Conservation (phyloP, 805 yeast genomes). For the Phaffomyces opuntiae region DNA sequence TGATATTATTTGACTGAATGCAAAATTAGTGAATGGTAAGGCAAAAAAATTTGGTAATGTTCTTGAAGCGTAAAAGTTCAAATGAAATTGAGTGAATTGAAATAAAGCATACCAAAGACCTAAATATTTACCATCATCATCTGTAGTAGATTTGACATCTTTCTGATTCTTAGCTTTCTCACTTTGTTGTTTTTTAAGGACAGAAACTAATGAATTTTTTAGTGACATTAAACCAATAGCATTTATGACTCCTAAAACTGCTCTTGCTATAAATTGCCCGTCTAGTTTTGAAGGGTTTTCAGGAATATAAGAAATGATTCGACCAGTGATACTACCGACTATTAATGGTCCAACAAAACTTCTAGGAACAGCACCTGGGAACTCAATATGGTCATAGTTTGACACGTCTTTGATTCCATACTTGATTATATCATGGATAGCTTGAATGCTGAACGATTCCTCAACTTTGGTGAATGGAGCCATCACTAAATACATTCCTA, state of each 20-base stretch:
- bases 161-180: conserved; percentile 8
- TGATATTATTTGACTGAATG: conserved; percentile 41
- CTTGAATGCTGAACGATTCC: conserved; percentile 88
- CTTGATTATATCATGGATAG: conserved; percentile 71
- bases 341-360: conserved; percentile 69
- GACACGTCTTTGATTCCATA: conserved; percentile 42
- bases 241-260: conserved; percentile 57
- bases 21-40: conserved; percentile 60
- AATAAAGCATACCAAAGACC: conserved; percentile 58
- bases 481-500: conserved; percentile 41
- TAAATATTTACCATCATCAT: conserved; percentile 20
- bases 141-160: conserved; percentile 4
- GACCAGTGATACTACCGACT: conserved; percentile 41
- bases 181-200: neutral
- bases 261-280: conserved; percentile 50
- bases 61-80: conserved; percentile 73
- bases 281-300: conserved; percentile 34
- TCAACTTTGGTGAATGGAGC: conserved; percentile 91
- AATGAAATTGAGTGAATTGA: conserved; percentile 66
- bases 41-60: conserved; percentile 80
- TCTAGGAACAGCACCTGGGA: conserved; percentile 89
- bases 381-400: conserved; percentile 64
- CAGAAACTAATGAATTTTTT: conserved; percentile 30
- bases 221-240: conserved; percentile 44
- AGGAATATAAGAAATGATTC: conserved; percentile 21